Base-by-base conservation (phyloP, 2,329 filamentous ascomycete genomes). In the Ampelomyces quisqualis region DNA sequence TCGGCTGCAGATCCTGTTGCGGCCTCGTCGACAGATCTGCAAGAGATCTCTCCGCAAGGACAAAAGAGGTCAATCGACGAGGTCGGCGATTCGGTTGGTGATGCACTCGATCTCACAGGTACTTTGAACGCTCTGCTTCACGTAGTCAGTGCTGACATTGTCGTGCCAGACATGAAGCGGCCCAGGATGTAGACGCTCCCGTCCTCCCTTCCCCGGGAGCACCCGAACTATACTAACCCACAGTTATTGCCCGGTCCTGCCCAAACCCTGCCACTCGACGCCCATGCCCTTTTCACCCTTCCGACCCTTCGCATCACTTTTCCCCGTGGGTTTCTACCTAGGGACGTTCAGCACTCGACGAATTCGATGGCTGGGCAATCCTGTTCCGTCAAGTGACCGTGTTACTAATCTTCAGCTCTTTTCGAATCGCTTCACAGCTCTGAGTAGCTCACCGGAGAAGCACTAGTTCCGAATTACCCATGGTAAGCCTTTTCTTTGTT, bases 51-150 rank as follows among this genome's bases (percentile, higher is more conserved):
- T 30, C 49, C 55, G n/a, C 60, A 63, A 48, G 55, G 59, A 50
- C 57, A 51, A 32, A 67, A 67, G 46, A 55, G 64, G 41, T 56
- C 59, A 11, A 57, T 64, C 40, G 60, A 62, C 45, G 60, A 65
- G 50, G 59, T 62, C 45, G 55, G 53, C 46, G 46, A 60, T 42
- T 60, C 52, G 51, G 35, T 37, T 23, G 57, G 57, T 36, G 50
- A 55, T 47, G 55, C 54, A 46, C 45, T 51, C 54, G 51, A 57
- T 27, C 48, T 50, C 32, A 51, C 53, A 60, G 63, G 63, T 65
- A 57, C 28, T 58, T 14, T n/a, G 11, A 1, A 3, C 11, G 1
- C 14, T 15, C 13, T n/a, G 14, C 13, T 9, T 5, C 34, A 18
- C 7, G 28, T 26, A 6, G 8, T 20, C 8, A 19, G 15, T 28